phyloP scores from a whole-genome alignment of 768 basidiomycete species.

The Asterophora lycoperdoides region DNA sequence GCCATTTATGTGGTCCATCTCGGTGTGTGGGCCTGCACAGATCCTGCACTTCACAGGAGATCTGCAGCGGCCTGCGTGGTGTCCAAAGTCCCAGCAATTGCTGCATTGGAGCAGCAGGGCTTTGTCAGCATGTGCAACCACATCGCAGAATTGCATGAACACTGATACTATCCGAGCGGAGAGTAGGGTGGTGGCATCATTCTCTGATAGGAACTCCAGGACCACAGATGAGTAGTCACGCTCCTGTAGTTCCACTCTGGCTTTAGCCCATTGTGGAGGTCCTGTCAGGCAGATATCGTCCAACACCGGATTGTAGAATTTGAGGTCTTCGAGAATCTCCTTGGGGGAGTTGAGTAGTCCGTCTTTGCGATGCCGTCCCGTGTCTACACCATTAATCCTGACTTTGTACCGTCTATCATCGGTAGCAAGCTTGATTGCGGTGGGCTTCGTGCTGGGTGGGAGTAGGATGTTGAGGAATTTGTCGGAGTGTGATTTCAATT shows the following conservation, averaged over 20 bases:
- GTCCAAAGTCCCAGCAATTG: constrained; percentile 10
- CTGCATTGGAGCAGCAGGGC: constrained; percentile 1
- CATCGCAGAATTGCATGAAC: not conserved
- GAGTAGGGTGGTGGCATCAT: not conserved
- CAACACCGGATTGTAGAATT: constrained; percentile 3
- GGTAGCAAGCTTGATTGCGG: constrained; percentile 5
- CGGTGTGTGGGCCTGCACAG: not conserved
- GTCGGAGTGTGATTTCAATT: constrained; percentile 9
- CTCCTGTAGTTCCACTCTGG: not conserved
- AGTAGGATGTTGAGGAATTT: constrained; percentile 8
- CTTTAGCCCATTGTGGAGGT: not conserved
- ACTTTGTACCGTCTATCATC: constrained; percentile 22
- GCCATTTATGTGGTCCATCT: not conserved
- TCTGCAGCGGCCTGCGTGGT: constrained; percentile 1
- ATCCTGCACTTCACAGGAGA: not conserved
- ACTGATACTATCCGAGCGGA: not conserved
- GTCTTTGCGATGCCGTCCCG: not conserved
- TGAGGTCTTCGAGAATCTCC: not conserved
- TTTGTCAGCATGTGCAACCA: not conserved
- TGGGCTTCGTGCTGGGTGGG: not conserved
- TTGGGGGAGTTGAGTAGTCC: not conserved
- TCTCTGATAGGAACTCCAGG: not conserved
- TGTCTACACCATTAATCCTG: constrained; percentile 11
- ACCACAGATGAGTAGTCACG: constrained; percentile 3
- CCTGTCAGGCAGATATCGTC: not conserved